Conservation (phyloP, 139 green algal species). For the Eudorina sp. region DNA sequence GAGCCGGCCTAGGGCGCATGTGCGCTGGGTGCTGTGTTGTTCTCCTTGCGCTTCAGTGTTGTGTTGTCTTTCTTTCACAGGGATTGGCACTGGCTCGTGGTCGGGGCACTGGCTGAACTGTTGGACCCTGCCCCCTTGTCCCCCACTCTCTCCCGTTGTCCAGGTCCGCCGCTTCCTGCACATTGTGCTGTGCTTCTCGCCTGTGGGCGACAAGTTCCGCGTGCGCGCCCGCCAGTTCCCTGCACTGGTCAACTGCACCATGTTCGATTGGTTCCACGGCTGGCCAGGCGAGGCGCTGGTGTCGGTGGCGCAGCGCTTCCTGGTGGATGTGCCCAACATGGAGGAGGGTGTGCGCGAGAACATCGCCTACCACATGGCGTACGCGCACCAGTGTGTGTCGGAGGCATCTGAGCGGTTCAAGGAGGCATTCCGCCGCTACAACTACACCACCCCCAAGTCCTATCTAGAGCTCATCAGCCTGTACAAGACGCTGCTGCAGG, state of each 20-base stretch:
- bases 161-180: too few species aligned
- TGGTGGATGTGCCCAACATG: constrained; percentile 81
- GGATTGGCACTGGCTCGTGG: too few species aligned
- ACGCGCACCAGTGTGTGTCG: constrained; percentile 82
- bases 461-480: constrained; percentile 94
- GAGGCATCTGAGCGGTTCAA: constrained; percentile 72
- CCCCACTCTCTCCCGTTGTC: too few species aligned
- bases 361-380: constrained; percentile 91
- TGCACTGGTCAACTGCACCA: constrained; percentile 89
- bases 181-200: constrained; percentile 88
- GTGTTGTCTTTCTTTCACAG: too few species aligned
- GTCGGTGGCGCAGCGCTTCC: constrained; percentile 87
- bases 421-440: constrained; percentile 80
- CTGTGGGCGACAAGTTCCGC: constrained; percentile 92
- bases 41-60: too few species aligned
- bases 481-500: constrained; percentile 85
- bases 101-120: too few species aligned
- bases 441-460: constrained; percentile 93
- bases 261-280: constrained; percentile 92
- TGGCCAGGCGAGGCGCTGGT: constrained; percentile 88
- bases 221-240: constrained; percentile 88
- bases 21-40: too few species aligned
- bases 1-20: too few species aligned
- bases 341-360: constrained; percentile 73
- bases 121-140: too few species aligned